Percentiles rank a stretch among this genome's conserved stretches.
Conservation (phyloP, 495 filamentous ascomycete genomes). For the Bacidia rubella region DNA sequence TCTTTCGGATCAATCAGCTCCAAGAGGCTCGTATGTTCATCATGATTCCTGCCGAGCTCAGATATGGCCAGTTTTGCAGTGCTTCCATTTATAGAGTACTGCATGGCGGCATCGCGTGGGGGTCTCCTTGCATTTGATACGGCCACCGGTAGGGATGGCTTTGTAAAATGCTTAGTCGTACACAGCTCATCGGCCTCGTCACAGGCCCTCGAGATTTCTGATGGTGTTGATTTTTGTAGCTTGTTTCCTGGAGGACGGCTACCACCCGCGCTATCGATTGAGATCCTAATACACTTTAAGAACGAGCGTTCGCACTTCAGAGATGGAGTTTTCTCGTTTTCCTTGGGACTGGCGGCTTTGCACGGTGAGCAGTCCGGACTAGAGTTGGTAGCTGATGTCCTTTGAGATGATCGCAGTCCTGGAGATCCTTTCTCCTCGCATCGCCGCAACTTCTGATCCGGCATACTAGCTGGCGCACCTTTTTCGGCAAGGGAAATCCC, state of each 20-base stretch:
- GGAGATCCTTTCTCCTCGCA: no score
- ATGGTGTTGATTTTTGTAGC: neutral
- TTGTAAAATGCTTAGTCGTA: neutral
- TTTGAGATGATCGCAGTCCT: no score
- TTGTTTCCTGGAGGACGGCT: neutral
- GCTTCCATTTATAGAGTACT: neutral
- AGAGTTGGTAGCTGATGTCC: no score
- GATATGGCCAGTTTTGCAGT: neutral
- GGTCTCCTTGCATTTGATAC: neutral
- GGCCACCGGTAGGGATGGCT: neutral
- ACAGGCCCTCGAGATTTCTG: neutral
- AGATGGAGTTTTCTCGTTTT: neutral
- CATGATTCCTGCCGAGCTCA: neutral
- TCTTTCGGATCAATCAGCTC: neutral
- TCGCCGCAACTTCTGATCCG: no score
- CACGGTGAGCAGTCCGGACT: neutral
- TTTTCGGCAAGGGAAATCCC: constrained; percentile 6
- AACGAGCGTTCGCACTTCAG: neutral
- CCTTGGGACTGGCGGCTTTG: neutral
- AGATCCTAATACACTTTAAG: neutral
- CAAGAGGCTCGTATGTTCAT: neutral
- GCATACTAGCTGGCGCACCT: neutral
- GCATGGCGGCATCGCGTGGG: neutral
- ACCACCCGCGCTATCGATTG: neutral
- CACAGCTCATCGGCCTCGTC: neutral